These are phyloP conservation scores for Fraxinus angustifolia DNA, from an alignment of 305 asterid species.

Conservation along the genomic window DNA sequence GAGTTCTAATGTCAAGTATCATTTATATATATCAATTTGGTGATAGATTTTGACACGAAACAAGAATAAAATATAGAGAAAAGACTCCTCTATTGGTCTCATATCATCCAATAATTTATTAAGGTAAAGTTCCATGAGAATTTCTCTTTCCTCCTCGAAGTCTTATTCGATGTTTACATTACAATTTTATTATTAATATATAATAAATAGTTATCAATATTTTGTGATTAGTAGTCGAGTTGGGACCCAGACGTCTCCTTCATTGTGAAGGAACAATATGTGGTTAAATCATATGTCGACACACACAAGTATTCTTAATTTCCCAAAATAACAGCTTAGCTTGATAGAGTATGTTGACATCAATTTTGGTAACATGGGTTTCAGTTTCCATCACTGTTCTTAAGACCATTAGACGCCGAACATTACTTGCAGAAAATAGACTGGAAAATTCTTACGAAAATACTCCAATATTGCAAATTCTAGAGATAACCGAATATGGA, in stretches of 20 bases:
- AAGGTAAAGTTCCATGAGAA: constrained; percentile 37
- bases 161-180: constrained; percentile 30
- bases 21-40: constrained; percentile 15
- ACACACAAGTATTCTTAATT: background rate
- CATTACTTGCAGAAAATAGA: background rate
- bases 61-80: constrained; percentile 23
- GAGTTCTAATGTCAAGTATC: constrained; percentile 5
- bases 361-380: background rate
- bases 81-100: constrained; percentile 33
- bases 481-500: background rate
- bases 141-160: constrained; percentile 39
- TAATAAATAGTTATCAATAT: constrained; percentile 11
- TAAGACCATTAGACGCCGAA: background rate
- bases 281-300: background rate
- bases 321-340: constrained; percentile 4
- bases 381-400: background rate
- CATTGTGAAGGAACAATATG: constrained; percentile 17
- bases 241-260: constrained; percentile 28
- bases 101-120: constrained; percentile 14
- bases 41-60: constrained; percentile 27
- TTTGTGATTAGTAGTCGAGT: constrained; percentile 27
- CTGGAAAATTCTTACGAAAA: background rate
- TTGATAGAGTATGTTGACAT: constrained; percentile 13
- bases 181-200: constrained; percentile 1
- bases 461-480: background rate